Conservation (phyloP, 2,329 filamentous ascomycete genomes). For the Microdochium bolleyi region DNA sequence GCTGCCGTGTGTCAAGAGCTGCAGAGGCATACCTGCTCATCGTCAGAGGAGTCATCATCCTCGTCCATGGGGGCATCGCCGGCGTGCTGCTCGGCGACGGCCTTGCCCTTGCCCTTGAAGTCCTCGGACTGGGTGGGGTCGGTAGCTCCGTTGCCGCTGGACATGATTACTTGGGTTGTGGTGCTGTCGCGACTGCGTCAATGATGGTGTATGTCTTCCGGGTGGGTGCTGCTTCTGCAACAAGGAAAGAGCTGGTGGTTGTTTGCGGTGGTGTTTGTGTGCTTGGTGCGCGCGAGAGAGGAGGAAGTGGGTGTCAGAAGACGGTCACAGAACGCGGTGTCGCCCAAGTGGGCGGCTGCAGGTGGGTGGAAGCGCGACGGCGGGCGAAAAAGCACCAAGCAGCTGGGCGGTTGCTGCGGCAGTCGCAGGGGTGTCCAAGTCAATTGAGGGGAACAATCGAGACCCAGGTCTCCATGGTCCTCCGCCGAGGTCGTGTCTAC, state of each 20-base stretch:
- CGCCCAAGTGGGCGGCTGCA: not conserved
- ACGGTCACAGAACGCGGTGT: slow-evolving; percentile 1
- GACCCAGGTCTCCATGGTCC: too few species aligned
- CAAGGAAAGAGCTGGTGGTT: slow-evolving; percentile 4
- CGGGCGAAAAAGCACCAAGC: not conserved
- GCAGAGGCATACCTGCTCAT: slow-evolving; percentile 40
- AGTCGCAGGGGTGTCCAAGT: not conserved
- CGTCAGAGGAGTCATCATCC: slow-evolving; percentile 65
- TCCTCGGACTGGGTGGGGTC: slow-evolving; percentile 38
- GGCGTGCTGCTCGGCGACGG: slow-evolving; percentile 40
- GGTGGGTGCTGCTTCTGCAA: slow-evolving; percentile 3
- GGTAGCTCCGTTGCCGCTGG: slow-evolving; percentile 39
- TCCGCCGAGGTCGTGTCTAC: too few species aligned
- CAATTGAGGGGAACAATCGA: not conserved
- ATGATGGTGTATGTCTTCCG: slow-evolving; percentile 6
- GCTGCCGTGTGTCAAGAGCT: too few species aligned
- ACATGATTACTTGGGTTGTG: slow-evolving; percentile 29
- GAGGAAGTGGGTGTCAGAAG: slow-evolving; percentile 9
- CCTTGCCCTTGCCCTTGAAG: slow-evolving; percentile 87
- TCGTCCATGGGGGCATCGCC: slow-evolving; percentile 65
- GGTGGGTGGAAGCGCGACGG: not conserved
- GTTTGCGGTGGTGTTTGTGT: slow-evolving; percentile 1
- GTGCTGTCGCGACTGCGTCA: not conserved
- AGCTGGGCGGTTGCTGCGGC: not conserved
- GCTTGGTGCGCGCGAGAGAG: slow-evolving; percentile 6